Evolutionary conservation across 1,139 yeast species (phyloP).

Genomic region (Pichia sp.): DNA sequence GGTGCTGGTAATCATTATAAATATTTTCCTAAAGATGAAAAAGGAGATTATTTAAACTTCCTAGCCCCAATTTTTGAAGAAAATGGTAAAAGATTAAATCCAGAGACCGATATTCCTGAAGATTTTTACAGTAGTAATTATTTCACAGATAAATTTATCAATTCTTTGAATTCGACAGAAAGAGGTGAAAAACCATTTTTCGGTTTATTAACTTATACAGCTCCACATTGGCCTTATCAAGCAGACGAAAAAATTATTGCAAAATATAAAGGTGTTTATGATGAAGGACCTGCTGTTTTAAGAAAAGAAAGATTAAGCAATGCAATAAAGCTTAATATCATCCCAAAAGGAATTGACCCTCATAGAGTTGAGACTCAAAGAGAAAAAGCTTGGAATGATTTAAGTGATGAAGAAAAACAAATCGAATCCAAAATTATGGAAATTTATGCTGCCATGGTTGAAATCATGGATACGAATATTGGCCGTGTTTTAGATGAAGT

Average conservation of each 20-base stretch:
- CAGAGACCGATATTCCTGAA: slow-evolving; percentile 36
- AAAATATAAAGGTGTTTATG: slow-evolving; percentile 45
- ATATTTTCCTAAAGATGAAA: slow-evolving; percentile 36
- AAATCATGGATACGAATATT: slow-evolving; percentile 41
- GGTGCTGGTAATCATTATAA: slow-evolving; percentile 57
- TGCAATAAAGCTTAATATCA: slow-evolving; percentile 40
- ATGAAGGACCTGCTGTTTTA: slow-evolving; percentile 43
- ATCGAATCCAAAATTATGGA: slow-evolving; percentile 44
- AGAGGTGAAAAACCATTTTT: slow-evolving; percentile 43
- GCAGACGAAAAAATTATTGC: slow-evolving; percentile 43
- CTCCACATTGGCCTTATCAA: slow-evolving; percentile 61
- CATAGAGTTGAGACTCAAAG: slow-evolving; percentile 41
- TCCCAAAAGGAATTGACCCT: slow-evolving; percentile 39
- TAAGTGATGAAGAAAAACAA: slow-evolving; percentile 33
- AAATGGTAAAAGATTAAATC: slow-evolving; percentile 34
- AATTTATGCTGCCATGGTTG: slow-evolving; percentile 59
- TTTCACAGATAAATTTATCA: slow-evolving; percentile 41
- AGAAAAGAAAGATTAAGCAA: slow-evolving; percentile 35
- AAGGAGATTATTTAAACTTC: slow-evolving; percentile 26
- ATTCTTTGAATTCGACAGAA: slow-evolving; percentile 31
- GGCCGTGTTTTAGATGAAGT: slow-evolving; percentile 41
- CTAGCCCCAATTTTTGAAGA: slow-evolving; percentile 36
- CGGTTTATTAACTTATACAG: slow-evolving; percentile 48
- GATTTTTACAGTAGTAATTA: slow-evolving; percentile 42
- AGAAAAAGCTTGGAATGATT: slow-evolving; percentile 38